phyloP scores from a whole-genome alignment of 2,329 filamentous ascomycete species.

The Fulvia fulva region DNA sequence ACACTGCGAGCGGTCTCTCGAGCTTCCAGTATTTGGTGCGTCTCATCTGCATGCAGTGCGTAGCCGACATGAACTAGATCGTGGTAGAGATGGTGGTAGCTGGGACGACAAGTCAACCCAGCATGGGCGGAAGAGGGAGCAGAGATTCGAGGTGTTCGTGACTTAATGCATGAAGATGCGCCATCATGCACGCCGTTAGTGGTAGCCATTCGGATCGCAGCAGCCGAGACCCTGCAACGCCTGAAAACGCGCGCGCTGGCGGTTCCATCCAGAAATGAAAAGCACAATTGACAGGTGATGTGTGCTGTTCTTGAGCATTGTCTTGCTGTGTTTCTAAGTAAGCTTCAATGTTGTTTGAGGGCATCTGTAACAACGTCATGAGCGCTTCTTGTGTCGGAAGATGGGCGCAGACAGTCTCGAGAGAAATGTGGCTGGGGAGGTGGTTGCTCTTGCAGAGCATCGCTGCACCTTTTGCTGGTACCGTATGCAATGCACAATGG shows the following conservation, averaged over 20 bases:
- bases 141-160: background rate
- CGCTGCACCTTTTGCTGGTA: background rate
- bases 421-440: no score
- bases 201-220: background rate
- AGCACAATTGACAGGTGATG: background rate
- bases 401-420: no score
- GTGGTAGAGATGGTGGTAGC: background rate
- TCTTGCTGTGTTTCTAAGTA: no score
- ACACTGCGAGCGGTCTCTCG: no score
- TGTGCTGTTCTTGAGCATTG: background rate
- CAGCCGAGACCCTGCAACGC: background rate
- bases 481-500: background rate
- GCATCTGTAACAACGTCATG: no score
- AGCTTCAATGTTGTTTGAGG: no score
- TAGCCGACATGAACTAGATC: background rate
- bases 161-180: background rate
- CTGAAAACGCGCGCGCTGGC: background rate
- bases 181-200: background rate
- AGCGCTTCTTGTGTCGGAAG: no score
- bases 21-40: no score
- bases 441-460: no score
- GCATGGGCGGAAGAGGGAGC: background rate
- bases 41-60: background rate
- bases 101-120: background rate
- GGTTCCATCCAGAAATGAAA: background rate